Base-by-base conservation (phyloP, 2,329 filamentous ascomycete genomes). In the Cladosporium sp. region DNA sequence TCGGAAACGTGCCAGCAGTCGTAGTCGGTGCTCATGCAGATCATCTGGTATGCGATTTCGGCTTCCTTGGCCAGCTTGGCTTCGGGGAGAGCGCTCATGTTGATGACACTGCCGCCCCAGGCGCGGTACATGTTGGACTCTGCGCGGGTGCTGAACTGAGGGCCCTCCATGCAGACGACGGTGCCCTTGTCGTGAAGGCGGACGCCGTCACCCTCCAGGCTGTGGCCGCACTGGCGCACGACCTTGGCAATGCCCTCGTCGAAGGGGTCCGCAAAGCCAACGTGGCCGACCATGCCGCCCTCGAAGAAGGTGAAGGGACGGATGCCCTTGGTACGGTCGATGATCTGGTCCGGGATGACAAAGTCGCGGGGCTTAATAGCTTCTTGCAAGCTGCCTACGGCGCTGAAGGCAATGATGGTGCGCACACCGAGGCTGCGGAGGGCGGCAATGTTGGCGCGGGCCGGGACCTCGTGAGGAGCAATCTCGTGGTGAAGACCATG, bases 21-120 rank as follows among this genome's bases (percentile, higher is more conserved):
- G 70, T 98, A 98, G 75, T 98, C 93, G 22, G 93, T 98, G 29
- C 89, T 88, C 93, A 98, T 98, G 78, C 92, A 95, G 64, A 98
- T 95, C 81, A 96, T 94, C 75, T 95, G 90, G 72, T 97, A 97
- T 30, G 86, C 86, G 61, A 98, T 86, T 76, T 98, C 93, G 19
- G 93, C 93, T 75, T 98, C 93, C 48, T 88, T 84, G 8, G 93
- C 93, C 16, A 98, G 83, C 78, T 98, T 98, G 43, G 92, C 87
- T 74, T 98, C 93, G 16, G 93, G 93, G 13, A 98, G 79, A 12
- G 85, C 86, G 38, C 88, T 95, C 93, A 98, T 98, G 80, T 97
- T 97, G 78, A 98, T 97, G 47, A 97, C 88, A 57, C 82, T 86
- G 59, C 91, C 92, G 62, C 92, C 92, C 88, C 90, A 96, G 53